phyloP scores from a whole-genome alignment of 2,329 filamentous ascomycete species.

The Diaporthe aspalathi region DNA sequence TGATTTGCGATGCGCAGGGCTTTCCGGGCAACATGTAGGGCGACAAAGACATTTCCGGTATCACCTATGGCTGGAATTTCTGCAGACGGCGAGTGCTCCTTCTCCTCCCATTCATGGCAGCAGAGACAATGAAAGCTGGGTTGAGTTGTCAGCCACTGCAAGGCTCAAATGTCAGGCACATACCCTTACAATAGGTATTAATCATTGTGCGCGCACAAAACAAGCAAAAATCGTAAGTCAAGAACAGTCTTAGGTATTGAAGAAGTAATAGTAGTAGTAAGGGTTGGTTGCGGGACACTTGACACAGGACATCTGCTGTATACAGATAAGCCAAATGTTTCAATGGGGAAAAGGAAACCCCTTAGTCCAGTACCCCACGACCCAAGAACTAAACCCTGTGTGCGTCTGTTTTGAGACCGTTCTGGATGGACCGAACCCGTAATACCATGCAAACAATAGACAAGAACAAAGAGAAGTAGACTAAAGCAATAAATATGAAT shows the following conservation, averaged over 20 bases:
- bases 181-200: no score
- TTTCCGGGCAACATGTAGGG: slow-evolving; percentile 9
- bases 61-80: slow-evolving; percentile 49
- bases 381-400: neutral
- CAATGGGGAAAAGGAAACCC: neutral
- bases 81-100: slow-evolving; percentile 53
- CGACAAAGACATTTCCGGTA: neutral
- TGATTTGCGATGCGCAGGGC: neutral
- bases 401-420: neutral
- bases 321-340: neutral
- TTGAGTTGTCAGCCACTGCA: no score
- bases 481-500: neutral
- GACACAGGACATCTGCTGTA: neutral
- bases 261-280: neutral
- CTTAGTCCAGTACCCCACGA: no score
- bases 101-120: slow-evolving; percentile 70
- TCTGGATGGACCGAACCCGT: neutral
- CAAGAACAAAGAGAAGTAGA: neutral
- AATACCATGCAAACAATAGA: neutral
- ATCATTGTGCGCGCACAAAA: no score
- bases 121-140: slow-evolving; percentile 68
- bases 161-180: no score
- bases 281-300: neutral
- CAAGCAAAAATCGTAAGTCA: no score
- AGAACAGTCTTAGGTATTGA: neutral